Evolutionary conservation across 306 rosid genomes (phyloP).

Genomic region (Ormosia emarginata): DNA sequence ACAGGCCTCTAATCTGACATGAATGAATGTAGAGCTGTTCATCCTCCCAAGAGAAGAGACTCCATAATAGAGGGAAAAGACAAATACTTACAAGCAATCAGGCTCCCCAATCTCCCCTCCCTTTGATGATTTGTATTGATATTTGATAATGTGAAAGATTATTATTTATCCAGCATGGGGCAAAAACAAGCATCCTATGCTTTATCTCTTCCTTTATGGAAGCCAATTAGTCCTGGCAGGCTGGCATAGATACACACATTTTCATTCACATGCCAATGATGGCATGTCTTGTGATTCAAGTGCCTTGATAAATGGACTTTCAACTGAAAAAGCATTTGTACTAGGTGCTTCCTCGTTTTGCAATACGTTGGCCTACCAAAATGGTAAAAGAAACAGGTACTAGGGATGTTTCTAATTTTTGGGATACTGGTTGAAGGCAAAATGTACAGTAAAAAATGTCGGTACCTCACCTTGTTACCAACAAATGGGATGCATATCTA

Average conservation of each 20-base stretch:
- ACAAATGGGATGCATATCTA: neutral
- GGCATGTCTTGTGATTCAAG: slow-evolving; percentile 9
- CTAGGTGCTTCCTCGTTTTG: neutral
- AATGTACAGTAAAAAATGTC: neutral
- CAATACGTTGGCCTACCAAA: neutral
- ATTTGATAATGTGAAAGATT: neutral
- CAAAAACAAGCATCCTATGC: neutral
- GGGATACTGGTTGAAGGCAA: neutral
- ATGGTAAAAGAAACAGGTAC: neutral
- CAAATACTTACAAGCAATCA: neutral
- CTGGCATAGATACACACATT: slow-evolving; percentile 2
- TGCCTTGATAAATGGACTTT: neutral
- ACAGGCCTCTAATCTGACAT: neutral
- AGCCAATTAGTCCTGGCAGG: slow-evolving; percentile 8
- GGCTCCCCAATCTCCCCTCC: too few species aligned
- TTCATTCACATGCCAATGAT: neutral
- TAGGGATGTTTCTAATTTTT: neutral
- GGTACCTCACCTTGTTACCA: neutral
- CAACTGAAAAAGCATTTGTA: neutral
- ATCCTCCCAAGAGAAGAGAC: neutral
- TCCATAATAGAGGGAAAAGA: neutral
- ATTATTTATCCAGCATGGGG: neutral
- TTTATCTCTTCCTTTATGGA: slow-evolving; percentile 5
- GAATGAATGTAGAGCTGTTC: neutral
- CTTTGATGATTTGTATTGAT: neutral